These are phyloP conservation scores for Halophytophthora polymorphica DNA, from an alignment of 352 stramenopile genomes.

Conservation along the genomic window DNA sequence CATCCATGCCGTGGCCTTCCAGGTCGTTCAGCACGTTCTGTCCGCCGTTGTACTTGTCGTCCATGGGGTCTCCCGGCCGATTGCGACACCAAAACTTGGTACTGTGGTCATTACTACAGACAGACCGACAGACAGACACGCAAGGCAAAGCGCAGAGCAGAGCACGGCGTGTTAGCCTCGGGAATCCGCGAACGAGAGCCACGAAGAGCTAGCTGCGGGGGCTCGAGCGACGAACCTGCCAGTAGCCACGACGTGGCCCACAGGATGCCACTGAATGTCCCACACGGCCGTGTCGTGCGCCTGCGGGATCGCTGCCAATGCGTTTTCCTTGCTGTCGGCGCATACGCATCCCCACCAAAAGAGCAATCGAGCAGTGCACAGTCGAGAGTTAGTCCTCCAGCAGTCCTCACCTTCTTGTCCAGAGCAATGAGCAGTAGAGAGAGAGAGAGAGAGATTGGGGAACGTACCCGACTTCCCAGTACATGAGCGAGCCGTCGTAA, in stretches of 20 bases:
- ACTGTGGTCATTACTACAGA: slow-evolving; percentile 92
- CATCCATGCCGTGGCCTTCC: slow-evolving; percentile 34
- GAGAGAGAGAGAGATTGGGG: background rate
- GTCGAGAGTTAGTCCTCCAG: no score
- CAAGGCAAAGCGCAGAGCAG: background rate
- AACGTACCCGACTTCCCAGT: slow-evolving; percentile 94
- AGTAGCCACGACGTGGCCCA: slow-evolving; percentile 94
- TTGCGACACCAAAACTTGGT: slow-evolving; percentile 98
- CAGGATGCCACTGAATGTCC: slow-evolving; percentile 98
- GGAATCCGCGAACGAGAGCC: background rate
- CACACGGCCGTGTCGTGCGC: slow-evolving; percentile 97
- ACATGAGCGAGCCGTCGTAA: slow-evolving; percentile 97
- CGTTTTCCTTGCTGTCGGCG: slow-evolving; percentile 68
- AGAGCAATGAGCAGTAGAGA: no score
- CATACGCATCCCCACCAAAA: slow-evolving; percentile 14
- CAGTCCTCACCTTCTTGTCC: no score
- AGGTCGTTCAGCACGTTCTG: slow-evolving; percentile 68
- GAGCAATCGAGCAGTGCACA: background rate
- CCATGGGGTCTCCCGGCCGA: slow-evolving; percentile 88
- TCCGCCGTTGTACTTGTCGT: slow-evolving; percentile 87
- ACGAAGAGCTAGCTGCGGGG: background rate
- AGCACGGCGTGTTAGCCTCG: background rate
- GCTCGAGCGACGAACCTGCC: slow-evolving; percentile 52
- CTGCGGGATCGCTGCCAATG: slow-evolving; percentile 81
- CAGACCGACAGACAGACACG: background rate